Conservation (phyloP, 2,329 filamentous ascomycete genomes). For the Epichloe typhina region DNA sequence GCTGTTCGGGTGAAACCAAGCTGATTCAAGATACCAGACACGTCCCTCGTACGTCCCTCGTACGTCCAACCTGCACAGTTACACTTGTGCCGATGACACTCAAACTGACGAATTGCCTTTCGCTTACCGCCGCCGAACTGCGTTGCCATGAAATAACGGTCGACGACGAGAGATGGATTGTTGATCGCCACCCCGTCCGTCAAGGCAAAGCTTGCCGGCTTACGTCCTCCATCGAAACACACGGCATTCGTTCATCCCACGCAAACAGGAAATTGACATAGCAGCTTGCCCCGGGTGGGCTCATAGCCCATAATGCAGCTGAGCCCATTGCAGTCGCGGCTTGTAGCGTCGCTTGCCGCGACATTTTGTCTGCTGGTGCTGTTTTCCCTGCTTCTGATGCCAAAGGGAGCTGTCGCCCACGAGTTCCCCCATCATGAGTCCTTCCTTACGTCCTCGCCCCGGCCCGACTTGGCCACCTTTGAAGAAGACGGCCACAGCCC, state of each 20-base stretch:
- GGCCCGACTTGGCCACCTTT: not conserved
- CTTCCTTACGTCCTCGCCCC: not conserved
- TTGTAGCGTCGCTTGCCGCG: conserved; percentile 52
- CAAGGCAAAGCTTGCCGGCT: not conserved
- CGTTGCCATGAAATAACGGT: not conserved
- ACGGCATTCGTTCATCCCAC: not conserved
- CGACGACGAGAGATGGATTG: not conserved
- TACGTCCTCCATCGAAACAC: not conserved
- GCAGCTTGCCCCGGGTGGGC: not conserved
- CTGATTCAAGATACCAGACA: not conserved
- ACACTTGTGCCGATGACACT: not conserved
- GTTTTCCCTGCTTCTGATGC: conserved; percentile 46
- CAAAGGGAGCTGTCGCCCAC: conserved; percentile 48
- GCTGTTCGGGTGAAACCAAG: not conserved
- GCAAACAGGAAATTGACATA: not conserved
- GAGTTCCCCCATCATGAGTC: conserved; percentile 25
- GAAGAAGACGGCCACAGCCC: not conserved
- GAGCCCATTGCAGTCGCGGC: conserved; percentile 58
- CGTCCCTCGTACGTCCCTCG: not conserved
- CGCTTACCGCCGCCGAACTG: not conserved
- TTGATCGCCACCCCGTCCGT: not conserved
- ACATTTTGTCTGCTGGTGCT: conserved; percentile 46
- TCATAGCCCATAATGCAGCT: conserved; percentile 37
- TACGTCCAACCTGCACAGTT: not conserved
- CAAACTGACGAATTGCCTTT: not conserved